Percentiles rank a stretch among this genome's conserved stretches.
Conservation (phyloP, 169 alveolate genomes). For the Babesia divergens region DNA sequence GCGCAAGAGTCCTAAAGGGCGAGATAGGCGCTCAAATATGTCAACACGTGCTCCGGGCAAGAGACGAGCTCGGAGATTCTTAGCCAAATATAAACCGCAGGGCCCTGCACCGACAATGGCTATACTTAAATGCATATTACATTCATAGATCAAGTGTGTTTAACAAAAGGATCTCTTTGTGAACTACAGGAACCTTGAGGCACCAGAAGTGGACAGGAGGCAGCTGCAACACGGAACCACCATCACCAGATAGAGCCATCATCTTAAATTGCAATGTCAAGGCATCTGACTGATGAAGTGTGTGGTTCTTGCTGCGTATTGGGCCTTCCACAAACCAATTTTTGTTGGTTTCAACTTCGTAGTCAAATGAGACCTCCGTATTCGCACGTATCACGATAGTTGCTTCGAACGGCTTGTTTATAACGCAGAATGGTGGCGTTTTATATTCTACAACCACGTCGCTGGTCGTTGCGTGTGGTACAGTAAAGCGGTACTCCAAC, state of each 20-base stretch:
- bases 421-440: constrained; percentile 13
- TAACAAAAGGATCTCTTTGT: constrained; percentile 12
- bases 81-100: constrained; percentile 83
- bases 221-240: background rate
- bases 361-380: constrained; percentile 4
- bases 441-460: constrained; percentile 13
- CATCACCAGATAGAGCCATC: background rate
- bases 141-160: background rate
- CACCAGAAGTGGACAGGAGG: constrained; percentile 14
- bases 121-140: constrained; percentile 51
- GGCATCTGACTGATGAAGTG: background rate
- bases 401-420: constrained; percentile 5
- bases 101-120: constrained; percentile 87
- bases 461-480: background rate
- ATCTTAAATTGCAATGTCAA: constrained; percentile 5
- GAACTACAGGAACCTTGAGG: constrained; percentile 2
- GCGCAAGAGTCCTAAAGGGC: constrained; percentile 81
- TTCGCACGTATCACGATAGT: background rate
- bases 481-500: constrained; percentile 4
- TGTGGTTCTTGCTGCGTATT: background rate
- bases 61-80: constrained; percentile 59
- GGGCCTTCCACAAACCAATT: constrained; percentile 44
- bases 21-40: constrained; percentile 77
- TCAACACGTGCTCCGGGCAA: constrained; percentile 70
- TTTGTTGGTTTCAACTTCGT: constrained; percentile 11